phyloP scores from a whole-genome alignment of 208 protist species.

The Trichomonas gallinae region DNA sequence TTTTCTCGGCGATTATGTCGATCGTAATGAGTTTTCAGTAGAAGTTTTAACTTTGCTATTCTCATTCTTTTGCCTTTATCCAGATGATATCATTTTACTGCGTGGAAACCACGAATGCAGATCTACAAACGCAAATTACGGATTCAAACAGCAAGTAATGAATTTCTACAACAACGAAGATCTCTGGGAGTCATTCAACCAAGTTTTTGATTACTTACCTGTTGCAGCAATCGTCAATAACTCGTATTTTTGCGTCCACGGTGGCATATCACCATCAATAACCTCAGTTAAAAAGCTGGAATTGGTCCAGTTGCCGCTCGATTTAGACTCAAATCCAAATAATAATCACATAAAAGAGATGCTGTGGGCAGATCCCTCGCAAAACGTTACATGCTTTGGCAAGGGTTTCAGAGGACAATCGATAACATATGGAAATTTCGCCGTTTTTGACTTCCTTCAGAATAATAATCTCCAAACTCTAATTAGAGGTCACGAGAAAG shows the following conservation, averaged over 20 bases:
- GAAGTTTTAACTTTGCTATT: not conserved
- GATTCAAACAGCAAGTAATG: slow-evolving; percentile 85
- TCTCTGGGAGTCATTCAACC: slow-evolving; percentile 83
- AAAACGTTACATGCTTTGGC: too few relatives aligned
- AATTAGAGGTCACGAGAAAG: too few relatives aligned
- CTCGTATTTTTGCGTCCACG: slow-evolving; percentile 62
- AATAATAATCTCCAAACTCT: too few relatives aligned
- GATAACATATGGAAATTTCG: too few relatives aligned
- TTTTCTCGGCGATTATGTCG: slow-evolving; percentile 23
- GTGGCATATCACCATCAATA: slow-evolving; percentile 58
- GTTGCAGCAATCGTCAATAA: slow-evolving; percentile 70
- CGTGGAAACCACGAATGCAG: not conserved
- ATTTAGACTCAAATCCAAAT: too few relatives aligned
- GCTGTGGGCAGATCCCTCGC: slow-evolving; percentile 42
- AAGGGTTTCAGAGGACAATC: too few relatives aligned
- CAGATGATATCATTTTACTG: not conserved
- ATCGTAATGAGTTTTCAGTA: not conserved
- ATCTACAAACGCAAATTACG: slow-evolving; percentile 53
- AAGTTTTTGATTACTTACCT: slow-evolving; percentile 97
- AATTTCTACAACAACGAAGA: slow-evolving; percentile 48
- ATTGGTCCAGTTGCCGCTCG: slow-evolving; percentile 54
- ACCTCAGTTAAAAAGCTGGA: slow-evolving; percentile 63
- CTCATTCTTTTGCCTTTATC: not conserved
- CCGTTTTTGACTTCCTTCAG: too few relatives aligned
- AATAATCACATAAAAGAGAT: slow-evolving; percentile 84